Base-by-base conservation (phyloP, 139 green algal species). In the Coelastrella sp. region DNA sequence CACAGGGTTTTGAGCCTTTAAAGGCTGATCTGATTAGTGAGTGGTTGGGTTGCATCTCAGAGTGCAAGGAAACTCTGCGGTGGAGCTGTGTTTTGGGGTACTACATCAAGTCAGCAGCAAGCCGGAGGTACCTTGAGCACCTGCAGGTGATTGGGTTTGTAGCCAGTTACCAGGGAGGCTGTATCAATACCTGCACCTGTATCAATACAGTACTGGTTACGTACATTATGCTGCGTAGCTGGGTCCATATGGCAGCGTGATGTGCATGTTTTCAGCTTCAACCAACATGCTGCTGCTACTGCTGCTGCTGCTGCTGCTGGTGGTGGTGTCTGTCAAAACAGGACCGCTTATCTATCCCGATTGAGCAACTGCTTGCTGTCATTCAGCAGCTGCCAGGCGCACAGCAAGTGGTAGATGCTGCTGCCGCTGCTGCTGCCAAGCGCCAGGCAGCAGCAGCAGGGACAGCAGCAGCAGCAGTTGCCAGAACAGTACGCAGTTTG, bases 331-430 rank as follows among this genome's bases (percentile, higher is more conserved):
- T n/a, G 16, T 47, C 20, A 22, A 3, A 59, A 66, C 82, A 87
- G 65, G 32, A 32, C 0, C 20, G 80, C 11, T 47, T 86, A 56
- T 64, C 59, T 0, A 5, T 11, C 4, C 60, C 59, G 20, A 59
- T 74, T 7, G 59, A 86, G 20, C 80, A 75, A 59, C 59, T 86
- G 59, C 8, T 74, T 3, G 80, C 80, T 6, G n/a, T 86, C n/a
- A 75, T 86, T 58, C 59, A 86, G 60, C 80, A 86, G 80, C 80
- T 86, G 60, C 80, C 80, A 75, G 80, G 19, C 6, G 80, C 80
- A 0, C 80, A 75, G n/a, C 59, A 58, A 10, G 80, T 86, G 5
- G 57, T 86, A n/a, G 60, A 86, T 22, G 80, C 80, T 14, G 32
- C 58, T 60, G 78, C 78, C 68, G 78, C 78, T 47, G 57, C 54